Conservation (phyloP, 2,329 filamentous ascomycete species). For the Exophiala calicioides region DNA sequence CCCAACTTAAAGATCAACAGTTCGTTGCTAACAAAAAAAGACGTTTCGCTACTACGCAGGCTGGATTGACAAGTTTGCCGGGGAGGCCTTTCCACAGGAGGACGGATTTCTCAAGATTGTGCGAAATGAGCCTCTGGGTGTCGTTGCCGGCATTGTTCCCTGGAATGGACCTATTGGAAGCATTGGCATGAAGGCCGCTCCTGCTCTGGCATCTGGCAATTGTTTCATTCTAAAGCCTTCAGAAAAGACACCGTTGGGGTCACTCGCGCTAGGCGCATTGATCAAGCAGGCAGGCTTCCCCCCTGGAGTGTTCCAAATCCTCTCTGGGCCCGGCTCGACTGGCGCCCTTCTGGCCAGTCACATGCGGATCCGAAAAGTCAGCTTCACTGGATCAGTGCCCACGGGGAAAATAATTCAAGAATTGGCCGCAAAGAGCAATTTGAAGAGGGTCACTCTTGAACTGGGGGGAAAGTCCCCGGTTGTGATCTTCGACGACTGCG, state of each 20-base stretch:
- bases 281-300: slow-evolving; percentile 59
- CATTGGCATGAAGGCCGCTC: slow-evolving; percentile 46
- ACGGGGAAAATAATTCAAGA: slow-evolving; percentile 63
- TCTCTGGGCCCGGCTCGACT: slow-evolving; percentile 61
- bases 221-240: slow-evolving; percentile 59
- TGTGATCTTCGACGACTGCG: slow-evolving; percentile 38
- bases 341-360: slow-evolving; percentile 61
- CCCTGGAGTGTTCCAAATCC: slow-evolving; percentile 61
- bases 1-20: too few relatives aligned
- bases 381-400: slow-evolving; percentile 61
- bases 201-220: slow-evolving; percentile 54
- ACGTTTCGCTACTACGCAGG: slow-evolving; percentile 38
- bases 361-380: slow-evolving; percentile 60
- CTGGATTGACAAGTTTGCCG: slow-evolving; percentile 44
- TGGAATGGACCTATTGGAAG: slow-evolving; percentile 54
- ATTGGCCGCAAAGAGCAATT: slow-evolving; percentile 50
- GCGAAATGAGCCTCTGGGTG: slow-evolving; percentile 39
- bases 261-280: slow-evolving; percentile 58
- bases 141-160: slow-evolving; percentile 56
- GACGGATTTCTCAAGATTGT: slow-evolving; percentile 37
- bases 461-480: slow-evolving; percentile 44
- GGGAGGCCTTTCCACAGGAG: slow-evolving; percentile 45
- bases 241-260: slow-evolving; percentile 53
- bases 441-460: slow-evolving; percentile 63
- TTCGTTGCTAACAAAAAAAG: too few relatives aligned